Base-by-base conservation (phyloP, 306 rosid species). In the Rubus parviflorus region DNA sequence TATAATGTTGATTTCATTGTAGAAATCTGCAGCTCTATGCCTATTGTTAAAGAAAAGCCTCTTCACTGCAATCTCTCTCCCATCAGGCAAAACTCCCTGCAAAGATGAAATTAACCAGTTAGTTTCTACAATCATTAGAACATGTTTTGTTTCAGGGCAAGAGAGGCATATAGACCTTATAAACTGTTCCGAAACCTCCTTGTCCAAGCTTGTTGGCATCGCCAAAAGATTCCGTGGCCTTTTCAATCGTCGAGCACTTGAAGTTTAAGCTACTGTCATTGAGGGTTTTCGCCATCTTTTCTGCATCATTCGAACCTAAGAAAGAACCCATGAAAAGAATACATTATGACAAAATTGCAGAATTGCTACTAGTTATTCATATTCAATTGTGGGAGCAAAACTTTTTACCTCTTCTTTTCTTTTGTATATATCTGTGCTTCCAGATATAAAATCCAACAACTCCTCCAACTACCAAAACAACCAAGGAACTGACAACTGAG, bases 151-250 rank as follows among this genome's bases (percentile, higher is more conserved):
- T 43, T 19, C 17, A 14, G 43, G 25, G 5, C 14, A 38, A 41
- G 25, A 74, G 54, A 38, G 15, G 42, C 61, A 47, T 15, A 68
- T 57, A 37, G 77, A 95, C 99, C 87, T 89, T 95, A 60, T 95
- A 95, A 75, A 95, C 98, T 62, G 98, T 81, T 81, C 98, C 98
- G 63, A 92, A 95, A 46, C 99, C 99, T 81, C 97, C 99, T 74
- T 90, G 99, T 38, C 99, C 98, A 52, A 95, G 88, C 87, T 90
- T 95, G 89, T 92, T 92, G 15, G 75, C 77, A 1, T 75, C 77
- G 67, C 79, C 77, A 67, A 95, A 95, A 38, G 91, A 86, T 56
- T 69, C 87, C 2, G 99, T 95, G 22, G 99, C 99, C 85, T 83
- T 92, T 64, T 95, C 99, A 75, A 95, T 82, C 57, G 89, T 85